Evolutionary conservation across 2,329 filamentous ascomycete species (phyloP).

Genomic region (Diplocarpon mali): DNA sequence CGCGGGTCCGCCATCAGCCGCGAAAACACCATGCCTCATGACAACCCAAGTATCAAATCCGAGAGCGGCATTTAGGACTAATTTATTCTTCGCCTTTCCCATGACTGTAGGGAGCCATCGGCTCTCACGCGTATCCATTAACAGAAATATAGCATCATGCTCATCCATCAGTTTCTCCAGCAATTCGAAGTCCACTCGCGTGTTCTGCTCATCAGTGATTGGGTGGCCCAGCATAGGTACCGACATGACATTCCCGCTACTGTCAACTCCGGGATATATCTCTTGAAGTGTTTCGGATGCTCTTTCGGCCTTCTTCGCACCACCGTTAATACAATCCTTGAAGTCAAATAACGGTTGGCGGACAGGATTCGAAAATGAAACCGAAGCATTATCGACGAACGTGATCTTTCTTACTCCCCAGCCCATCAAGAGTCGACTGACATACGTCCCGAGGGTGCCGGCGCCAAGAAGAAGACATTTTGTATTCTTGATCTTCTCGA

Average conservation of each 20-base stretch:
- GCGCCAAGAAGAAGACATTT: slow-evolving; percentile 86
- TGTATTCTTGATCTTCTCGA: slow-evolving; percentile 80
- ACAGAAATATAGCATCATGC: slow-evolving; percentile 88
- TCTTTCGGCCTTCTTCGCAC: slow-evolving; percentile 68
- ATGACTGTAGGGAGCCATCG: slow-evolving; percentile 94
- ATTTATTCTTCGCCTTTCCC: slow-evolving; percentile 84
- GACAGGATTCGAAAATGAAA: slow-evolving; percentile 95
- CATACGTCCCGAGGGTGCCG: slow-evolving; percentile 87
- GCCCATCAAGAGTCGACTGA: slow-evolving; percentile 81
- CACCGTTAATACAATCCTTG: slow-evolving; percentile 76
- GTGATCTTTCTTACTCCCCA: slow-evolving; percentile 96
- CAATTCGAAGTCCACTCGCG: slow-evolving; percentile 62
- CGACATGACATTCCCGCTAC: slow-evolving; percentile 66
- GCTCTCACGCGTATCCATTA: slow-evolving; percentile 93
- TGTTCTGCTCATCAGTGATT: slow-evolving; percentile 59
- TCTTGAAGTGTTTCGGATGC: slow-evolving; percentile 71
- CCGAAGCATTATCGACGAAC: slow-evolving; percentile 85
- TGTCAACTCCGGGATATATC: slow-evolving; percentile 85
- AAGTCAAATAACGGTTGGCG: slow-evolving; percentile 89
- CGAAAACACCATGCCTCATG: slow-evolving; percentile 80
- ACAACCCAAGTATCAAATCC: slow-evolving; percentile 96
- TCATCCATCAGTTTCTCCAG: slow-evolving; percentile 65
- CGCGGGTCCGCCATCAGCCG: slow-evolving; percentile 42
- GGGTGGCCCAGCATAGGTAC: slow-evolving; percentile 96
- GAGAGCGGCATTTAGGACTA: slow-evolving; percentile 91